phyloP scores from a whole-genome alignment of 2,329 filamentous ascomycete species.

The Fusarium pininemorale region DNA sequence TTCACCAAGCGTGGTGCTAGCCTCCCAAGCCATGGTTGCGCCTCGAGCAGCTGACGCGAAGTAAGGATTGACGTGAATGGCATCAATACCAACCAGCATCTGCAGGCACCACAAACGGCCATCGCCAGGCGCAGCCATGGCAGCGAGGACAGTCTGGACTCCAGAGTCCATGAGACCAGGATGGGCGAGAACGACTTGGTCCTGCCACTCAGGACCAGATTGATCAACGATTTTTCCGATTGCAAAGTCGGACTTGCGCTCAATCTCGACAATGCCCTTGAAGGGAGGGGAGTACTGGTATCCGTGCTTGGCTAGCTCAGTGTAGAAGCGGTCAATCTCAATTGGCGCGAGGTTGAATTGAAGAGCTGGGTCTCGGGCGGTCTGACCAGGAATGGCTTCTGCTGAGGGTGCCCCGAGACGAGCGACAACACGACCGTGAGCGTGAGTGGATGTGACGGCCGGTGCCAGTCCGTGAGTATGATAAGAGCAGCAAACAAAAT shows the following conservation, averaged over 20 bases:
- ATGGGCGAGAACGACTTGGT: neutral
- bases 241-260: constrained; percentile 6
- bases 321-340: constrained; percentile 1
- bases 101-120: constrained; percentile 1
- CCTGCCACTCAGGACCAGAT: neutral
- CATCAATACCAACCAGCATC: neutral
- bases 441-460: neutral
- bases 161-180: constrained; percentile 7
- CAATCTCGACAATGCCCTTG: constrained; percentile 4
- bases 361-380: neutral
- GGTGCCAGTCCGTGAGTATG: neutral
- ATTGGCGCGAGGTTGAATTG: neutral
- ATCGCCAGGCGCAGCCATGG: neutral
- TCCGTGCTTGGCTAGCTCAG: constrained; percentile 1
- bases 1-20: neutral
- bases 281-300: constrained; percentile 1
- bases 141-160: neutral
- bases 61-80: neutral
- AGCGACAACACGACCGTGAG: neutral
- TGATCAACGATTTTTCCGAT: neutral
- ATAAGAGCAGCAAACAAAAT: constrained; percentile 7
- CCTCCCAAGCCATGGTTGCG: neutral
- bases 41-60: neutral
- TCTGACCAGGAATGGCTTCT: neutral
- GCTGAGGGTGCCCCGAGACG: neutral